Evolutionary conservation across 495 filamentous ascomycete species (phyloP), one percentile per base, ranked within the genome.

Genomic region (Penicillium salamii): DNA sequence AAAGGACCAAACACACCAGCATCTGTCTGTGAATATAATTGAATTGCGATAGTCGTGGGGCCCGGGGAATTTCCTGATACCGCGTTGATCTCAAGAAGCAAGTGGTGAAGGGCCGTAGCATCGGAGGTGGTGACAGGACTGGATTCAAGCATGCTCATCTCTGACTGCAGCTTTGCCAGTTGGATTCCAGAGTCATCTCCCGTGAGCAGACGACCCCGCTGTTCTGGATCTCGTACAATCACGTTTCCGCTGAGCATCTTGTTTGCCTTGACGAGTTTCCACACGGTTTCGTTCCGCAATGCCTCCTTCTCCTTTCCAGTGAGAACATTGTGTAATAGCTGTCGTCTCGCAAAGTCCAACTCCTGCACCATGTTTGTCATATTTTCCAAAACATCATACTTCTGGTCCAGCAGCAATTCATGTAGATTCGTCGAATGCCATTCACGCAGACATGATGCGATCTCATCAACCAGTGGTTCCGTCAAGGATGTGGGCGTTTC

Each of bases 371-470:
- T 72, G 31, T 78, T 77, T 14, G 89, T 87, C 65, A 97, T 82
- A 44, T 87, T 84, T 52, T 95, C 90, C 29, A 97, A 78, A 42
- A 84, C 75, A 31, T 76, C 70, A 71, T 99, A 97, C 58, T 89
- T 82, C 37, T 88, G 78, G 33, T 80, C 80, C 11, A 99, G 79
- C 2, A 97, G 75, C n/a, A 97, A 72, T 66, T 96, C 91, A 67
- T 97, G 95, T 35, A 98, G 78, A 61, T 96, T 95, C 12, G 89
- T 95, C 14, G 91, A 93, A 67, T 99, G 91, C 93, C 93, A 99
- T 75, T 99, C 93, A 20, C 92, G 82, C 24, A 99, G 70, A 63
- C 92, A 97, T 6, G 90, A 95, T 14, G 91, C 91, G 62, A 97
- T 97, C 63, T 99, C 93, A 66, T 97, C 95, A 9, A 99, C 91